Percentiles rank a stretch among this genome's conserved stretches.
Evolutionary conservation across 306 rosid genomes (phyloP).

Genomic region (Cucurbita argyrosperma): DNA sequence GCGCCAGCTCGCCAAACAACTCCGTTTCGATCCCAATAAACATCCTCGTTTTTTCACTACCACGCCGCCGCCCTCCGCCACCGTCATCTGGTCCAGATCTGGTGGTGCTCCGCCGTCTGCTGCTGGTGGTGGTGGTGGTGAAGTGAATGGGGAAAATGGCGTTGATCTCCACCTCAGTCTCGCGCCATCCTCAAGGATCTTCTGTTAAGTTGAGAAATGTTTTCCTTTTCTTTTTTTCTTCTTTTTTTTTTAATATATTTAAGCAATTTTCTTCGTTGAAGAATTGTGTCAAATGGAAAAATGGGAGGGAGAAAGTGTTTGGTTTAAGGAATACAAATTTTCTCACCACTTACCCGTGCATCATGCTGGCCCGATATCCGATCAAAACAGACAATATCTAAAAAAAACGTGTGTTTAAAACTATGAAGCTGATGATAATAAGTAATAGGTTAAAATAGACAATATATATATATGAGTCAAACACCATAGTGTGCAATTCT

Average conservation of each 20-base stretch:
- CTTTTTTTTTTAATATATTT: background rate
- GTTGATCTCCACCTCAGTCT: constrained; percentile 2
- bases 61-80: background rate
- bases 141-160: background rate
- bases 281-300: background rate
- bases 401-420: no score
- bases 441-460: no score
- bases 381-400: no score
- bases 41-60: background rate
- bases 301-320: background rate
- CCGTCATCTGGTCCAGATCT: background rate
- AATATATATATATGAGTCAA: no score
- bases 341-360: background rate
- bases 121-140: background rate
- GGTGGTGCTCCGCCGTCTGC: background rate
- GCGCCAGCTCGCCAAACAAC: background rate
- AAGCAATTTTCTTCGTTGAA: background rate
- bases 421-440: no score
- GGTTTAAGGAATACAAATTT: background rate
- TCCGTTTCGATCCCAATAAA: background rate
- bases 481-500: no score
- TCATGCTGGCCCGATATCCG: background rate
- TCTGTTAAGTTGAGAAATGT: background rate
- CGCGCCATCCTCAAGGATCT: background rate
- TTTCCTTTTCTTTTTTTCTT: background rate